Conservation (phyloP, 805 yeast genomes). For the Metschnikowia vanudenii region DNA sequence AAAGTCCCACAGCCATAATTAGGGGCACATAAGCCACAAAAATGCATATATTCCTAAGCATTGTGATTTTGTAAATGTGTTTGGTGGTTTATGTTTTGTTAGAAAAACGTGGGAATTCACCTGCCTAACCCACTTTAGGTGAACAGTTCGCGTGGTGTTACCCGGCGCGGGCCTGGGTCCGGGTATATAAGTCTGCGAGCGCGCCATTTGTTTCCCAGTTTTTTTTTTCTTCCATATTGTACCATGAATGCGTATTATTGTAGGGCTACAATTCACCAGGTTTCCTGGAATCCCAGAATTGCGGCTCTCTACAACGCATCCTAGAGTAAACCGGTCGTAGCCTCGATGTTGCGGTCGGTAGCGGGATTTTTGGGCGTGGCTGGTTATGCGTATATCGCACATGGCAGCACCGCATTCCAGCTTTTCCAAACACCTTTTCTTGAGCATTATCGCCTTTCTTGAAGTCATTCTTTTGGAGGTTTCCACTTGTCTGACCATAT, state of each 20-base stretch:
- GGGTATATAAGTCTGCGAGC: conserved; percentile 13
- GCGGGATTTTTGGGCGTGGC: conserved; percentile 42
- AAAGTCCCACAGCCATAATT: conserved; percentile 15
- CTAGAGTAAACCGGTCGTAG: conserved; percentile 43
- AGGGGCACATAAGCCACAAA: background rate
- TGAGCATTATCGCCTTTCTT: no score
- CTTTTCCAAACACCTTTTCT: conserved; percentile 35
- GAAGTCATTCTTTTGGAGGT: no score
- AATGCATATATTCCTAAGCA: background rate
- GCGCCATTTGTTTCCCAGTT: background rate
- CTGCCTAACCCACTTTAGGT: background rate
- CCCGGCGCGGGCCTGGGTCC: conserved; percentile 21
- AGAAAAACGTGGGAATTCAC: background rate
- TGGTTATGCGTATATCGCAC: conserved; percentile 19
- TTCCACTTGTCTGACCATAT: background rate
- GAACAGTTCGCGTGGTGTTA: conserved; percentile 16
- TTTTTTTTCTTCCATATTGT: conserved; percentile 35
- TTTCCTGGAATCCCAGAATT: conserved; percentile 30
- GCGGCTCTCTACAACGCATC: conserved; percentile 51
- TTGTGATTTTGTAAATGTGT: background rate
- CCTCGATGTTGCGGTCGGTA: conserved; percentile 32
- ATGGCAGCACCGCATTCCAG: conserved; percentile 42
- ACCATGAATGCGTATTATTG: conserved; percentile 50
- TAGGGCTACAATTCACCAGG: conserved; percentile 40
- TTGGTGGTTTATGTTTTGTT: background rate